These are phyloP conservation scores for Monosporascus sp. DNA, from an alignment of 2,329 filamentous ascomycete species.

Conservation along the genomic window DNA sequence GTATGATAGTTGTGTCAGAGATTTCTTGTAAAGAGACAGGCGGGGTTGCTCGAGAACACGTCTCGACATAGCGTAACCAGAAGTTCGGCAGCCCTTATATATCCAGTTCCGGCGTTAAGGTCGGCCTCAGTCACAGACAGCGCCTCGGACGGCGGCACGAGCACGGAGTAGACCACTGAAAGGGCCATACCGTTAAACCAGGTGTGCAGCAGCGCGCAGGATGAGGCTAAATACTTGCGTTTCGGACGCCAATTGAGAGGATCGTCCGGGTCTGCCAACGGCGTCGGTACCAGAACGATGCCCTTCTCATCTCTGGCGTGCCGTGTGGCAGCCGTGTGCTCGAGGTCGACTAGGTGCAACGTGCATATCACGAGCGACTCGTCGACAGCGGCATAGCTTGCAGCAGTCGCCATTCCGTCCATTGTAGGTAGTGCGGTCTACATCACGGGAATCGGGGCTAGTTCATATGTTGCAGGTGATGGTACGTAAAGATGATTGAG, in stretches of 20 bases:
- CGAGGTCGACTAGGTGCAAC: too few relatives aligned
- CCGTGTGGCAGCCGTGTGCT: background rate
- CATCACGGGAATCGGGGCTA: background rate
- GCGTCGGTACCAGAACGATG: slow-evolving; percentile 33
- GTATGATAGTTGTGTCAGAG: background rate
- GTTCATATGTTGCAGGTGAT: too few relatives aligned
- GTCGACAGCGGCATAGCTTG: too few relatives aligned
- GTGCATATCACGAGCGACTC: too few relatives aligned
- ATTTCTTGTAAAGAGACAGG: too few relatives aligned
- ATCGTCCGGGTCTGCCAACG: slow-evolving; percentile 30
- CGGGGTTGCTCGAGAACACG: background rate
- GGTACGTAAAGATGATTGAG: background rate
- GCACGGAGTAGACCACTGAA: slow-evolving; percentile 31
- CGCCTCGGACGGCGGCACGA: slow-evolving; percentile 29
- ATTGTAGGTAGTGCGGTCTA: background rate
- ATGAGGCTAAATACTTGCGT: slow-evolving; percentile 26
- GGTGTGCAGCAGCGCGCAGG: slow-evolving; percentile 19
- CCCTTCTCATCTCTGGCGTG: slow-evolving; percentile 23
- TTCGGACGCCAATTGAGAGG: slow-evolving; percentile 31
- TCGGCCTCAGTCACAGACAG: slow-evolving; percentile 27
- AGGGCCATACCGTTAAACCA: slow-evolving; percentile 9
- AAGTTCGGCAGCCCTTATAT: slow-evolving; percentile 22
- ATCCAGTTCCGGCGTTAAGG: slow-evolving; percentile 33
- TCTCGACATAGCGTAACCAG: background rate
- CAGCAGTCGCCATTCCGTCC: background rate